Percentiles rank a stretch among this genome's conserved stretches.
Conservation (phyloP, 495 filamentous ascomycete genomes). For the Penicillium macrosclerotiorum region DNA sequence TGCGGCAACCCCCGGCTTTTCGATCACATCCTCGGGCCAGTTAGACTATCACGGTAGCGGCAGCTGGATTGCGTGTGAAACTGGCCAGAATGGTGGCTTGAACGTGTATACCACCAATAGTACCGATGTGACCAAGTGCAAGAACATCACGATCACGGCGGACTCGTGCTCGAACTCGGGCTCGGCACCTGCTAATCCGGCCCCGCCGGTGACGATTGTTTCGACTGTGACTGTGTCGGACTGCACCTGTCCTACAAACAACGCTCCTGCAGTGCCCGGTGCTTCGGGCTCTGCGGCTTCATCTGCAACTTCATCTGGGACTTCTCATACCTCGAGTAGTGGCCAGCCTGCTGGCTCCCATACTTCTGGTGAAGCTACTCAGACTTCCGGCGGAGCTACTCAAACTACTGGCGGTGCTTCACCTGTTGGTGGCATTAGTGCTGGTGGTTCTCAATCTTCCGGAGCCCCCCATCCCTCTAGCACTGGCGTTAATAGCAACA, state of each 20-base stretch:
- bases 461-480: constrained; percentile 1
- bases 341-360: too few relatives aligned
- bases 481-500: too few relatives aligned
- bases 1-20: constrained; percentile 43
- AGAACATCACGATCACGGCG: constrained; percentile 44
- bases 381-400: too few relatives aligned
- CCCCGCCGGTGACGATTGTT: too few relatives aligned
- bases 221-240: too few relatives aligned
- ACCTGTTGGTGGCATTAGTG: constrained; percentile 2
- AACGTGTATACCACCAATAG: constrained; percentile 54
- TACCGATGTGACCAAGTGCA: constrained; percentile 44
- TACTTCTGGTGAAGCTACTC: too few relatives aligned
- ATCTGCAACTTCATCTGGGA: too few relatives aligned
- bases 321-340: too few relatives aligned
- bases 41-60: constrained; percentile 42
- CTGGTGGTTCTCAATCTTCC: neutral
- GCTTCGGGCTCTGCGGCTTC: too few relatives aligned
- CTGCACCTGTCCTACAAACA: too few relatives aligned
- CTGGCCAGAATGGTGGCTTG: constrained; percentile 43
- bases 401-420: too few relatives aligned
- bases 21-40: constrained; percentile 46
- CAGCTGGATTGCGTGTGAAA: constrained; percentile 54
- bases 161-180: constrained; percentile 44
- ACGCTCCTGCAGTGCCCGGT: too few relatives aligned
- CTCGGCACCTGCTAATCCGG: neutral